Conservation (phyloP, 768 basidiomycete species). For the Leccinum arenicola region DNA sequence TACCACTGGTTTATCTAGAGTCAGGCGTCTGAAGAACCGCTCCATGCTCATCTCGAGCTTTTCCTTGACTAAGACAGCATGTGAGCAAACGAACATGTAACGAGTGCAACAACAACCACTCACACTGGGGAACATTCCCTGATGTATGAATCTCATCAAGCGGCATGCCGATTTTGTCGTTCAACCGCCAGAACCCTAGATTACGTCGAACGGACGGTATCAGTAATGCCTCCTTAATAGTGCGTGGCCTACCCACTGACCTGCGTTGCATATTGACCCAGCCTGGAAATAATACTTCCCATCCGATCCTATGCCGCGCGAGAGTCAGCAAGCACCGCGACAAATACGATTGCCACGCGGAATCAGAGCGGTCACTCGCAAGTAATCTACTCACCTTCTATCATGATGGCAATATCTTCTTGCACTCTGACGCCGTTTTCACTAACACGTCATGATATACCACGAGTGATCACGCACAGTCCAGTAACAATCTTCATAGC, state of each 20-base stretch:
- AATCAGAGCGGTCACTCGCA: constrained; percentile 16
- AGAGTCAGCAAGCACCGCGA: constrained; percentile 17
- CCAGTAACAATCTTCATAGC: constrained; percentile 63
- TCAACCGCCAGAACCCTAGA: constrained; percentile 71
- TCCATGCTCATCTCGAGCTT: constrained; percentile 63
- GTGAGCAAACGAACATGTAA: neutral
- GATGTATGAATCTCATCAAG: constrained; percentile 69
- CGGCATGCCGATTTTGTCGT: constrained; percentile 71
- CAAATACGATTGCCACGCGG: constrained; percentile 11
- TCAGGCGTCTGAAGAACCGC: constrained; percentile 66
- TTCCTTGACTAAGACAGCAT: constrained; percentile 45
- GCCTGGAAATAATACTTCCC: constrained; percentile 75
- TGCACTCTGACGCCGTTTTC: constrained; percentile 39
- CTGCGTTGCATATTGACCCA: constrained; percentile 64
- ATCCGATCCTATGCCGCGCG: constrained; percentile 48
- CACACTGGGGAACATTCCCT: constrained; percentile 74
- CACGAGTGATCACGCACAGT: constrained; percentile 42
- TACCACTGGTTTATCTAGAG: constrained; percentile 64
- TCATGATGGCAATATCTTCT: constrained; percentile 58
- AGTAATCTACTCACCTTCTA: constrained; percentile 43
- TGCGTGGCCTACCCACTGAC: constrained; percentile 32
- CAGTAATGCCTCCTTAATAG: neutral
- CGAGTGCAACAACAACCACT: constrained; percentile 20
- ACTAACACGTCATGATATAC: constrained; percentile 2
- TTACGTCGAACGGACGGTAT: constrained; percentile 3